Evolutionary conservation across 1,284 basidiomycete species (phyloP), one percentile per base, ranked within the genome.

Genomic region (Microstroma glucosiphilum): DNA sequence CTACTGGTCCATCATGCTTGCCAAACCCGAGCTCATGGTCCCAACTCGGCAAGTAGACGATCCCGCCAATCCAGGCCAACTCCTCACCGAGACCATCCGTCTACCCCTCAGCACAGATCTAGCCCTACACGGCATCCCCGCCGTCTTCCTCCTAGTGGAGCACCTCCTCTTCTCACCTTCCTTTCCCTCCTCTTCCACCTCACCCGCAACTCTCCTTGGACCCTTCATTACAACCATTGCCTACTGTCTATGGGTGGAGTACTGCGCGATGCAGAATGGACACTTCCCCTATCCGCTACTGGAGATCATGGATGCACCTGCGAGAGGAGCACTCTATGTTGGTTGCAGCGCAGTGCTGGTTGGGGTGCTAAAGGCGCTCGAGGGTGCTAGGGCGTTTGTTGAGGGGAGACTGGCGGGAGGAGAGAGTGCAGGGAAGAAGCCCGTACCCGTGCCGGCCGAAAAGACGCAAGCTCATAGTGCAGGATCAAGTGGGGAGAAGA

Each of bases 201-300:
- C 43, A 6, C 43, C 43, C 43, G 15, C 43, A 17, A 17, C 43
- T 12, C 43, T 30, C 61, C 61, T 11, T 46, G 48, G 41, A 12
- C 17, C 17, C 19, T 62, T 30, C 30, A n/a, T 37, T 1, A 26
- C 42, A 2, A 62, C 60, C 1, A 19, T 59, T 17, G 19, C 42
- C 19, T 41, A 56, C 55, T 69, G 71, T 9, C 26, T 67, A 0
- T 73, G 70, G 71, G 66, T 56, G 12, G 69, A 65, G n/a, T 53
- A 62, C 23, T 73, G 71, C 56, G 70, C 68, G 25, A 26, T 42
- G 25, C 60, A 67, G 49, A 74, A 74, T 57, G 65, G 65, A 12
- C 62, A 68, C 57, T 69, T 53, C 49, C 64, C 70, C 0, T 73
- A 73, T 55, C 71, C 71, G 1, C 57, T 73, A n/a, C 58, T 73